Evolutionary conservation across 1,139 yeast species (phyloP).

Genomic region (Debaryomyces subglobosus): DNA sequence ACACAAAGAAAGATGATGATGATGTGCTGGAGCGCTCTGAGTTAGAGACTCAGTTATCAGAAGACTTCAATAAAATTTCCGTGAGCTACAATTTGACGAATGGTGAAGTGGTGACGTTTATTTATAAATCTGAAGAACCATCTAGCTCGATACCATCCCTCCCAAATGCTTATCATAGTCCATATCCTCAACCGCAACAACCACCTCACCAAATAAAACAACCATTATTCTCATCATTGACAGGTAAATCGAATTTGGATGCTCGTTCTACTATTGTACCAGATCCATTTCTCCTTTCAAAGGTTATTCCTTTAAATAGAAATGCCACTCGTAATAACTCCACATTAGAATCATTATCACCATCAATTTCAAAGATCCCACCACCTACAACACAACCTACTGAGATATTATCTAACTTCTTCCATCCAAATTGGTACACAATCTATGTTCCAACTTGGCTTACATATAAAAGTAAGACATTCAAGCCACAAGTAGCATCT

Average conservation of each 20-base stretch:
- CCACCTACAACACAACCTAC: slow-evolving; percentile 64
- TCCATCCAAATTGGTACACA: slow-evolving; percentile 88
- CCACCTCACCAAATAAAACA: slow-evolving; percentile 37
- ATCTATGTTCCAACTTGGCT: slow-evolving; percentile 85
- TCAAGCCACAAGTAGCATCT: slow-evolving; percentile 31
- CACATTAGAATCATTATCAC: slow-evolving; percentile 57
- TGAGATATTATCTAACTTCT: slow-evolving; percentile 68
- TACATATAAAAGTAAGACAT: slow-evolving; percentile 45
- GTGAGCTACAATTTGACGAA: slow-evolving; percentile 59
- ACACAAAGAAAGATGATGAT: slow-evolving; percentile 20
- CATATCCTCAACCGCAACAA: slow-evolving; percentile 26
- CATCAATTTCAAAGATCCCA: slow-evolving; percentile 51
- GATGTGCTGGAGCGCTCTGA: slow-evolving; percentile 23
- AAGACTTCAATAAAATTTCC: slow-evolving; percentile 71
- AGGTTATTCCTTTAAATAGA: slow-evolving; percentile 56
- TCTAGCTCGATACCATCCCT: slow-evolving; percentile 20
- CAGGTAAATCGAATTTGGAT: slow-evolving; percentile 67
- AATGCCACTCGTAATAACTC: slow-evolving; percentile 29
- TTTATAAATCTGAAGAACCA: slow-evolving; percentile 37
- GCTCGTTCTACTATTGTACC: slow-evolving; percentile 63
- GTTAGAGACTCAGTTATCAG: slow-evolving; percentile 35
- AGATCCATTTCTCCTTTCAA: slow-evolving; percentile 59
- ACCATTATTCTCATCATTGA: slow-evolving; percentile 72
- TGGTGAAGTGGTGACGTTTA: slow-evolving; percentile 59
- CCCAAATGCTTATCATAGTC: slow-evolving; percentile 19